Conservation (phyloP, 306 rosid species). For the Sesbania bispinosa region DNA sequence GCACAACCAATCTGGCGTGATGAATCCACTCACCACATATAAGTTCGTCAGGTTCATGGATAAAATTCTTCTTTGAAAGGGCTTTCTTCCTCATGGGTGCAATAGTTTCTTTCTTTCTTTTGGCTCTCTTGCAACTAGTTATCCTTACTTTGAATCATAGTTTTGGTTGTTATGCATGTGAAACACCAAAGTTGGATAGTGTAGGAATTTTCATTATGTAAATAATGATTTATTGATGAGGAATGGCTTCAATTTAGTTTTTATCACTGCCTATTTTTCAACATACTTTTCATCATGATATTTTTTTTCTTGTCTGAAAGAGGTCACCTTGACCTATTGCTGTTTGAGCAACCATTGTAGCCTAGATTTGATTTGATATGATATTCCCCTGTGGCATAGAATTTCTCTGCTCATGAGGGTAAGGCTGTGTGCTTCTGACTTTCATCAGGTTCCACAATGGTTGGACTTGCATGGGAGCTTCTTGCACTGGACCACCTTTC, state of each 20-base stretch:
- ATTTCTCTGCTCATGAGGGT: not conserved
- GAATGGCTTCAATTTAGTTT: not conserved
- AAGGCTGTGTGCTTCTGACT: not conserved
- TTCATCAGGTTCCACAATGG: not conserved
- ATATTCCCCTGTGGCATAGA: not conserved
- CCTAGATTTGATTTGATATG: not conserved
- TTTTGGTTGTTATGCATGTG: conserved; percentile 12
- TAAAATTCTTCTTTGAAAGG: conserved; percentile 35
- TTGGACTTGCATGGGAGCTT: conserved; percentile 8
- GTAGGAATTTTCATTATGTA: conserved; percentile 1
- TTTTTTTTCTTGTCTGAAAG: conserved; percentile 19
- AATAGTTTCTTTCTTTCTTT: not conserved
- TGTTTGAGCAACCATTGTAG: not conserved
- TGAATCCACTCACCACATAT: conserved; percentile 87
- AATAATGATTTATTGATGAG: conserved; percentile 7
- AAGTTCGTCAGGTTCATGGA: conserved; percentile 75
- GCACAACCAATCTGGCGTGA: conserved; percentile 93
- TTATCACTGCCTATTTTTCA: not conserved
- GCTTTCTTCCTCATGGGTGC: conserved; percentile 2
- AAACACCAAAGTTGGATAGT: conserved; percentile 2
- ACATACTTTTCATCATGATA: not conserved
- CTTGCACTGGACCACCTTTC: not conserved
- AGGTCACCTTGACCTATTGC: not conserved
- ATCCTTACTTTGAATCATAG: conserved; percentile 1
- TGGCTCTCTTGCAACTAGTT: not conserved